A percentile compares a stretch with the other conserved stretches of the same genome.
Conservation (phyloP, 1,284 basidiomycete species). For the Chalciporus sp. region DNA sequence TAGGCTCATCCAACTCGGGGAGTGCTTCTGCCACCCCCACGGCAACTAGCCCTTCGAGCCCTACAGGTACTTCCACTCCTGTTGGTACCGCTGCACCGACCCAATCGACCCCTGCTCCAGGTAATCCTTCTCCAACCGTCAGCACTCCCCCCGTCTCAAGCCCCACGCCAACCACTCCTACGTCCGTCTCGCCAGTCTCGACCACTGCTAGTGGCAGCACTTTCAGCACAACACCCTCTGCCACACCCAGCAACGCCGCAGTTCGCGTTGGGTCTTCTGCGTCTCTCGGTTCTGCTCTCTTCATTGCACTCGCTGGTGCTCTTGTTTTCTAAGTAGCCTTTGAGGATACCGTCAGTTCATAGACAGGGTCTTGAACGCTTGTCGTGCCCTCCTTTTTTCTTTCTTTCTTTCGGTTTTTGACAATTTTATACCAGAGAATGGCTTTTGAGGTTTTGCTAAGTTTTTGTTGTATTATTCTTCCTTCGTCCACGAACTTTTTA, state of each 20-base stretch:
- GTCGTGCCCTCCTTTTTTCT: neutral
- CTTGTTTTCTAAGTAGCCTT: slow-evolving; percentile 20
- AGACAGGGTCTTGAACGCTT: slow-evolving; percentile 13
- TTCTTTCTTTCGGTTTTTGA: neutral
- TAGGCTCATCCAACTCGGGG: slow-evolving; percentile 23
- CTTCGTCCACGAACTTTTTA: slow-evolving; percentile 10
- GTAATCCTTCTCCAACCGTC: neutral
- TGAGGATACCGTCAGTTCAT: slow-evolving; percentile 6
- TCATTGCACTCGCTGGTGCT: slow-evolving; percentile 27
- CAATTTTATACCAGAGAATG: neutral
- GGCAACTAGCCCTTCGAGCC: neutral
- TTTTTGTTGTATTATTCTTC: slow-evolving; percentile 24
- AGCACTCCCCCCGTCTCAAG: neutral
- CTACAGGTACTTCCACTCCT: slow-evolving; percentile 19
- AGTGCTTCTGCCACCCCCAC: slow-evolving; percentile 7
- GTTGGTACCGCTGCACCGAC: slow-evolving; percentile 12
- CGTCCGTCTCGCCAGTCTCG: neutral
- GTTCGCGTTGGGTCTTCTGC: slow-evolving; percentile 20
- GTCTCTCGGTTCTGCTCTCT: slow-evolving; percentile 21
- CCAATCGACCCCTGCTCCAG: slow-evolving; percentile 4
- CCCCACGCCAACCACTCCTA: slow-evolving; percentile 4
- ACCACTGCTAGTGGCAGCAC: neutral
- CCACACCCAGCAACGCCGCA: slow-evolving; percentile 24
- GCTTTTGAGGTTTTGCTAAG: slow-evolving; percentile 2
- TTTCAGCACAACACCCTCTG: slow-evolving; percentile 8